Base-by-base conservation (phyloP, 2,329 filamentous ascomycete genomes). In the Xylaria sp. region DNA sequence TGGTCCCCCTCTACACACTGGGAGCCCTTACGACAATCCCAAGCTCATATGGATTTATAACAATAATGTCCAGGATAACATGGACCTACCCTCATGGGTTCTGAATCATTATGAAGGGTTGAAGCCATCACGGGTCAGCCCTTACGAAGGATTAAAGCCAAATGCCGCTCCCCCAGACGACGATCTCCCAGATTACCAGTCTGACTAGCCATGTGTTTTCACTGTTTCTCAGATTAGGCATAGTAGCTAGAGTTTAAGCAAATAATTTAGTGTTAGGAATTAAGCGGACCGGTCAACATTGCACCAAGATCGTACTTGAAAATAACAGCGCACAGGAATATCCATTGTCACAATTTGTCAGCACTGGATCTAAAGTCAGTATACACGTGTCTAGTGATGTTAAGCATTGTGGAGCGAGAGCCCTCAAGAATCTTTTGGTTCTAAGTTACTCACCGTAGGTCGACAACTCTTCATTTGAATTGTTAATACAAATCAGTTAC, bases 1-100 rank as follows among this genome's bases (percentile, higher is more conserved):
- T 2, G 8, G 8, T 1, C n/a, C 48, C 0, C 15, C 39, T 18
- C 1, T 23, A 1, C 7, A 9, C 2, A 9, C 20, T 12, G 0
- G 18, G 4, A 36, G 62, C 3, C 5, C 28, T 18, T 28, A 33
- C 9, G 13, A 46, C 7, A 58, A 64, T 36, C 25, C 59, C 1
- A 57, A 9, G 8, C 18, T 10, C 3, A 68, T 72, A 23, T 72
- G 68, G 63, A 68, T 72, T 18, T 60, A 62, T n/a, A 72, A 72
- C 20, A 39, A 72, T n/a, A 62, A 70, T 51, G 62, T 62, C 2
- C 5, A 23, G 1, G 18, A 31, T 9, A 36, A 28, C 23, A 18
- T 36, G 4, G 13, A 10, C 13, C 0, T 7, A 9, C 1, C 2
- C 9, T 31, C n/a, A 10, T 18, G 33, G 52, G 31, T 36, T 3